These are phyloP conservation scores for Colletotrichum eleusines DNA, from an alignment of 2,329 filamentous ascomycete species.

Conservation along the genomic window DNA sequence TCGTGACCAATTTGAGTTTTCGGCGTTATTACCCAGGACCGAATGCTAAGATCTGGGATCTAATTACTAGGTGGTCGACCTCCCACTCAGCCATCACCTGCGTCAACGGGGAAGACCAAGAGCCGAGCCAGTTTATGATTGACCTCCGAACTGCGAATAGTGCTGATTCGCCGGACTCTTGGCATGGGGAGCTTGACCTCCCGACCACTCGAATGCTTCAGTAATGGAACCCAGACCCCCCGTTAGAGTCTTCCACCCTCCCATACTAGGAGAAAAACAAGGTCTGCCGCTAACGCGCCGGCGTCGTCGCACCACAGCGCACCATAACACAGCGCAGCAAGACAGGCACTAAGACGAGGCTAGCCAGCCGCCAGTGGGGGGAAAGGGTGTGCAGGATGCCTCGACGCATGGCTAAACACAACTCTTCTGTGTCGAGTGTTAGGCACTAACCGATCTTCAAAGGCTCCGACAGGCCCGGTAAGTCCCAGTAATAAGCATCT, in stretches of 20 bases:
- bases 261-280: neutral
- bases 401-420: neutral
- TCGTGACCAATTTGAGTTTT: neutral
- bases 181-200: neutral
- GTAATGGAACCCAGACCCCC: neutral
- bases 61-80: no score
- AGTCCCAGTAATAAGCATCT: neutral
- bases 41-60: neutral
- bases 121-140: no score
- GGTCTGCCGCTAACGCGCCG: neutral
- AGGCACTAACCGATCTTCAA: neutral
- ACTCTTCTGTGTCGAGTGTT: neutral
- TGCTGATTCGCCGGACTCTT: neutral
- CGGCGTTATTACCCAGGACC: neutral
- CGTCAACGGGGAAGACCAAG: no score
- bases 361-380: slow-evolving; percentile 11
- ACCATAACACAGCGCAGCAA: no score
- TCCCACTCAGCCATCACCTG: no score
- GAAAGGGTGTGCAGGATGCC: neutral
- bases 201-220: neutral
- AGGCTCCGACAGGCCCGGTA: neutral
- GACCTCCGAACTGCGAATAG: no score
- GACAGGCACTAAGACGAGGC: slow-evolving; percentile 5
- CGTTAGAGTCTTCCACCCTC: neutral
- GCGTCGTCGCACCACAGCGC: no score